phyloP scores from a whole-genome alignment of 2,329 filamentous ascomycete genomes.

The Trichoderma polysporum region DNA sequence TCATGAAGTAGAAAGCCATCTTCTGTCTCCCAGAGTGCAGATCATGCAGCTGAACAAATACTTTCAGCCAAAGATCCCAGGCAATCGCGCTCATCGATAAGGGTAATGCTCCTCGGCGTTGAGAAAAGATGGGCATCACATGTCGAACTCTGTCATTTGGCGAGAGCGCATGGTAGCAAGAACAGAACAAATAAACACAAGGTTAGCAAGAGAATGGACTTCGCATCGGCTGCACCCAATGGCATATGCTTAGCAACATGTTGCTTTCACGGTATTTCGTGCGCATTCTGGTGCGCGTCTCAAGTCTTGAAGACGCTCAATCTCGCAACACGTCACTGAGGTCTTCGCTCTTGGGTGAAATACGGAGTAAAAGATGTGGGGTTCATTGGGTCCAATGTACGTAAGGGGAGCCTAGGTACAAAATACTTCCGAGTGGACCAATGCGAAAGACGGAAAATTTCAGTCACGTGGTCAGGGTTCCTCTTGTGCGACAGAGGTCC shows the following conservation, averaged over 20 bases:
- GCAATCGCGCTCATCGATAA: neutral
- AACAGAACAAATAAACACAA: neutral
- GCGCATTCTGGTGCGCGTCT: neutral
- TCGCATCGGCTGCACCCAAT: neutral
- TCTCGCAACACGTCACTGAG: conserved; percentile 12
- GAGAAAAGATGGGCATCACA: neutral
- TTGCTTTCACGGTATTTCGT: neutral
- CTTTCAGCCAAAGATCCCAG: neutral
- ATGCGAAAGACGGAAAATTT: neutral
- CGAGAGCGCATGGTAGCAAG: neutral
- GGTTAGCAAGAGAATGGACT: neutral
- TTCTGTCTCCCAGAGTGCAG: neutral
- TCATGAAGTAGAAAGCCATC: neutral
- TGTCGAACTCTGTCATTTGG: neutral
- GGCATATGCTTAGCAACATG: conserved; percentile 7
- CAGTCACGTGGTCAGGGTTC: conserved; percentile 41
- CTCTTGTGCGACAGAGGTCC: conserved; percentile 29
- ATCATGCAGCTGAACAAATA: neutral
- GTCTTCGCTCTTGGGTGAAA: conserved; percentile 10
- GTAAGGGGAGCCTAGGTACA: neutral
- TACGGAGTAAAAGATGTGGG: conserved; percentile 17
- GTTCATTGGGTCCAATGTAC: neutral
- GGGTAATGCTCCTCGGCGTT: neutral
- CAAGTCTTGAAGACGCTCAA: conserved; percentile 4
- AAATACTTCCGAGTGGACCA: conserved; percentile 1